Conservation (phyloP, 805 yeast species). For the Saccharomycopsis fibuligera region DNA sequence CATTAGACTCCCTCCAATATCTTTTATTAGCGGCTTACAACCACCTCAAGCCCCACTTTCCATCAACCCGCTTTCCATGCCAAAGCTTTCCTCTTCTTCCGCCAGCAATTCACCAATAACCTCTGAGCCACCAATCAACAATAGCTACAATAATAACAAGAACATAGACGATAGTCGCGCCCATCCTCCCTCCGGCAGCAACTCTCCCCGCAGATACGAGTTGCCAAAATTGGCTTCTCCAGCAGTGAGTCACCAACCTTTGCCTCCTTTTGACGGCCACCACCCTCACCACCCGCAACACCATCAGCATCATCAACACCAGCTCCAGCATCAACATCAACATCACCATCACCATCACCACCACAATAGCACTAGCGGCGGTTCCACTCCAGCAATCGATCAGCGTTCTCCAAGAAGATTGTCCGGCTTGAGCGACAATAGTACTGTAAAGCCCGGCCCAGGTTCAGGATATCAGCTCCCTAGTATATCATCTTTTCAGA, state of each 20-base stretch:
- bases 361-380: not conserved
- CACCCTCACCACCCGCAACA: conserved; percentile 19
- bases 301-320: conserved; percentile 17
- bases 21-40: conserved; percentile 27
- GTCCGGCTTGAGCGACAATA: too few relatives aligned
- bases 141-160: not conserved
- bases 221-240: not conserved
- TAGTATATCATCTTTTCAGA: conserved; percentile 1
- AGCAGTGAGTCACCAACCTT: too few relatives aligned
- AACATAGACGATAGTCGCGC: too few relatives aligned
- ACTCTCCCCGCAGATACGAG: too few relatives aligned
- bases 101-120: not conserved
- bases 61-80: conserved; percentile 1
- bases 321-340: conserved; percentile 8
- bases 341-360: not conserved
- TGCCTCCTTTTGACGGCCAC: too few relatives aligned
- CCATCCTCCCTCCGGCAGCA: too few relatives aligned
- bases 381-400: too few relatives aligned
- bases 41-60: conserved; percentile 3
- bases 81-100: conserved; percentile 1
- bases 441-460: too few relatives aligned
- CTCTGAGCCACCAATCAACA: not conserved
- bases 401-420: too few relatives aligned
- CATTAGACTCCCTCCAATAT: conserved; percentile 35
- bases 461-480: conserved; percentile 12